These are phyloP conservation scores for Saccharomyces hybrid DNA, from an alignment of 1,139 yeast genomes.

Conservation along the genomic window DNA sequence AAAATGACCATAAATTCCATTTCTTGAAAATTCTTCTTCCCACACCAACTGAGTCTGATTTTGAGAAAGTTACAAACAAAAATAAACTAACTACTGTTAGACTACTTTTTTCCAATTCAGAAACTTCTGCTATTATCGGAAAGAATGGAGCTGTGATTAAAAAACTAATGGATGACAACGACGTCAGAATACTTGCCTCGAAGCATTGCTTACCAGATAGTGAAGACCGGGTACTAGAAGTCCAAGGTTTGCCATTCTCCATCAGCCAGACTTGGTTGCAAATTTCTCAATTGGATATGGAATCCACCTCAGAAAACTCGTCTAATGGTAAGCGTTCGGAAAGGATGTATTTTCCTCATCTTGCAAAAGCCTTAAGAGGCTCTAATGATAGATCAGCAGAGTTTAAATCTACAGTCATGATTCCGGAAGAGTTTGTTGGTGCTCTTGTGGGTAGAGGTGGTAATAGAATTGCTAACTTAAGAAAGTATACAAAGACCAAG, in stretches of 20 bases:
- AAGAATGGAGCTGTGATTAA: too few relatives aligned
- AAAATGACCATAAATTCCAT: too few relatives aligned
- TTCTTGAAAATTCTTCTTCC: too few relatives aligned
- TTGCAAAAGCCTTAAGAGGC: conserved; percentile 8
- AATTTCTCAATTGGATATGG: conserved; percentile 18
- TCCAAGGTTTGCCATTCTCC: conserved; percentile 68
- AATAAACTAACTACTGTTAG: too few relatives aligned
- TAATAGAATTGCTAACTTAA: conserved; percentile 74
- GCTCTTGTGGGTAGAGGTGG: conserved; percentile 87
- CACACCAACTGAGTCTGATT: too few relatives aligned
- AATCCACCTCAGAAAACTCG: conserved; percentile 4
- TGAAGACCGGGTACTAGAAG: conserved; percentile 78
- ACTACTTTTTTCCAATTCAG: too few relatives aligned
- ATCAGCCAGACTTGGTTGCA: conserved; percentile 60
- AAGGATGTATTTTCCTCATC: conserved; percentile 10
- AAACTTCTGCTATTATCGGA: too few relatives aligned
- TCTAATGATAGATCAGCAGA: conserved; percentile 1
- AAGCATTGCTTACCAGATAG: conserved; percentile 76
- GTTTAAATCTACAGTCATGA: conserved; percentile 27
- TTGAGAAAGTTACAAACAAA: too few relatives aligned
- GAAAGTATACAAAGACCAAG: conserved; percentile 70
- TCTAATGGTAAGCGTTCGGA: conserved; percentile 2
- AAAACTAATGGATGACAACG: too few relatives aligned
- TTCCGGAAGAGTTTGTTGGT: conserved; percentile 77
- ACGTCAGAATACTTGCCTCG: conserved; percentile 48